Conservation (phyloP, 345 rosid species). For the Limnanthes douglasii region DNA sequence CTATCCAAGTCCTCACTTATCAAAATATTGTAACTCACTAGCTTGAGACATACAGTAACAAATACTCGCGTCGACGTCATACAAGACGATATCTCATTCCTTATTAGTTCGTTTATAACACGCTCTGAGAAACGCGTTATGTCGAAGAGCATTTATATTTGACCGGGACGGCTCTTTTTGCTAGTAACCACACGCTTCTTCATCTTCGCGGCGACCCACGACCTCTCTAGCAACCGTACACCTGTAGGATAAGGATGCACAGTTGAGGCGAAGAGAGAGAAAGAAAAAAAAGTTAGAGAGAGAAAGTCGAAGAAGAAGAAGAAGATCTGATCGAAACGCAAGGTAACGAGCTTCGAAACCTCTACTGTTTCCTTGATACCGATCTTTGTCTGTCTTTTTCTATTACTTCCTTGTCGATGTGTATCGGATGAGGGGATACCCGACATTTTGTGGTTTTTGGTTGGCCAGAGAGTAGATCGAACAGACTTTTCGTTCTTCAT, state of each 20-base stretch:
- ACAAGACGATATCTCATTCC: too few relatives aligned
- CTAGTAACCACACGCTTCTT: conserved; percentile 18
- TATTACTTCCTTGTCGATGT: background rate
- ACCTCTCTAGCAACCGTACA: conserved; percentile 21
- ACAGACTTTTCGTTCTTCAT: background rate
- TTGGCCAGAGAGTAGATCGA: conserved; percentile 5
- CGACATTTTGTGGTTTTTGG: background rate
- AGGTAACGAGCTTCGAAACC: conserved; percentile 8
- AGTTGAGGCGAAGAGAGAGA: conserved; percentile 1
- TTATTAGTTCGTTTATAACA: too few relatives aligned
- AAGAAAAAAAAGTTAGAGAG: conserved; percentile 17
- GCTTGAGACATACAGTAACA: too few relatives aligned
- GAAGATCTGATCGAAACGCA: conserved; percentile 16
- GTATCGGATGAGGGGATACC: background rate
- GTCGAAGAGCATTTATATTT: too few relatives aligned
- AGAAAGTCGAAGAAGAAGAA: conserved; percentile 9
- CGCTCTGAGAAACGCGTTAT: too few relatives aligned
- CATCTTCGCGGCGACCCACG: conserved; percentile 9
- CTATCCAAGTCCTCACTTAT: too few relatives aligned
- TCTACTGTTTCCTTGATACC: background rate
- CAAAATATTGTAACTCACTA: too few relatives aligned
- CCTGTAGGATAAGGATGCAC: conserved; percentile 24
- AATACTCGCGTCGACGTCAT: too few relatives aligned
- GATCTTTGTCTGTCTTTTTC: background rate
- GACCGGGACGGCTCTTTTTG: conserved; percentile 16